These are phyloP conservation scores for Plenodomus tracheiphilus DNA, from an alignment of 2,329 filamentous ascomycete genomes.

Conservation along the genomic window DNA sequence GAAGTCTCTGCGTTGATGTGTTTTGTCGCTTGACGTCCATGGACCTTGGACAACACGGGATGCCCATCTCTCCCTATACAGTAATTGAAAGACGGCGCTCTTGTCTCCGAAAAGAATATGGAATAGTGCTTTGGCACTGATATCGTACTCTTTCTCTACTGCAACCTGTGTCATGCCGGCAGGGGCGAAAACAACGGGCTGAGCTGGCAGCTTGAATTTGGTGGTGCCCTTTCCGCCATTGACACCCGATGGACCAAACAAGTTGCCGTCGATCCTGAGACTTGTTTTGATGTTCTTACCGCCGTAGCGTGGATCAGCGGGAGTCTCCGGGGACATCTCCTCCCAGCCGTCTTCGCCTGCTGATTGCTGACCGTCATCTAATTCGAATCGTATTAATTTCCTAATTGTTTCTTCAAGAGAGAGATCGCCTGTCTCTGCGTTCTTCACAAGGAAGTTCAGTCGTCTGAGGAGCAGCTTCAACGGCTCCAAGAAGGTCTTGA, in stretches of 20 bases:
- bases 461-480: slow-evolving; percentile 79
- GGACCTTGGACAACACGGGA: slow-evolving; percentile 75
- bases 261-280: slow-evolving; percentile 65
- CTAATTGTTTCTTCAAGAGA: slow-evolving; percentile 72
- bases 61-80: slow-evolving; percentile 70
- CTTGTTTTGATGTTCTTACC: slow-evolving; percentile 58
- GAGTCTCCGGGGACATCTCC: slow-evolving; percentile 66
- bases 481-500: slow-evolving; percentile 93
- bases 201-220: slow-evolving; percentile 80
- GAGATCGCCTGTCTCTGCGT: slow-evolving; percentile 72
- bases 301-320: slow-evolving; percentile 58
- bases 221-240: slow-evolving; percentile 54
- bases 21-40: slow-evolving; percentile 73
- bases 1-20: slow-evolving; percentile 76
- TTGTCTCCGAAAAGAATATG: slow-evolving; percentile 97
- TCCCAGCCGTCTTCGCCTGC: slow-evolving; percentile 91
- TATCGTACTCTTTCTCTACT: slow-evolving; percentile 80
- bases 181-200: slow-evolving; percentile 82
- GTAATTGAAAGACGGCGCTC: slow-evolving; percentile 87
- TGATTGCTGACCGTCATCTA: slow-evolving; percentile 57
- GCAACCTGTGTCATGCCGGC: slow-evolving; percentile 76
- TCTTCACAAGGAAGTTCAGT: slow-evolving; percentile 82
- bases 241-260: slow-evolving; percentile 53
- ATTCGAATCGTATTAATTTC: slow-evolving; percentile 74
- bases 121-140: slow-evolving; percentile 92